Evolutionary conservation across 2,329 filamentous ascomycete genomes (phyloP), one percentile per base, ranked within the genome.

Genomic region (Nemania diffusa): DNA sequence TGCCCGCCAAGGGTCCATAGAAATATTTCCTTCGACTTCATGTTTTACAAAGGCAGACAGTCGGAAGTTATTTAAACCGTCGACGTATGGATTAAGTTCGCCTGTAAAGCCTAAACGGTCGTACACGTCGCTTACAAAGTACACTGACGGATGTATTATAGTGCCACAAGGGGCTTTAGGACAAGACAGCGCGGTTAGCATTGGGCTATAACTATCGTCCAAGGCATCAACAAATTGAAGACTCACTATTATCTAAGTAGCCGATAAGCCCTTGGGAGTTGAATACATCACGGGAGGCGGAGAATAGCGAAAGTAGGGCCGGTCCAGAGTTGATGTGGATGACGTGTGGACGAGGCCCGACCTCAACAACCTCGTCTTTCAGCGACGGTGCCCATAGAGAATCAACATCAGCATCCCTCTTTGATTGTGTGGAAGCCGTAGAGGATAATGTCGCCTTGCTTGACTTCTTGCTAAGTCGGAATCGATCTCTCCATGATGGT

Each of bases 401-500:
- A 59, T 73, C 73, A 42, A 74, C 65, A 68, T 74, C 73, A 7
- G 46, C 32, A 29, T 71, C 64, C 34, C 42, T 81, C 77, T 65
- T 80, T 74, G 63, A 78, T 79, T 48, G 81, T 81, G 82, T 81
- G 83, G 74, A 76, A 76, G 71, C 83, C 81, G 81, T 81, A 82
- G 74, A 77, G 77, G 70, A 82, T 81, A 69, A 79, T 78, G 52
- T 81, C 76, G 51, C 80, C 81, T 20, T 80, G 81, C 56, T 63
- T 24, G 64, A 46, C 26, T 71, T 69, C 37, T 24, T 67, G 22
- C 51, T 57, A 9, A 71, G 63, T 32, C 64, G 50, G 42, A 71
- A 66, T 3, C 67, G 61, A 34, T 69, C 60, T 29, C 59, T 61
- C 68, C 65, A 70, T 7, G 64, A 65, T 20, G 57, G 57, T 56